phyloP scores from a whole-genome alignment of 2,329 filamentous ascomycete genomes.

The Colletotrichum cordylinicola region DNA sequence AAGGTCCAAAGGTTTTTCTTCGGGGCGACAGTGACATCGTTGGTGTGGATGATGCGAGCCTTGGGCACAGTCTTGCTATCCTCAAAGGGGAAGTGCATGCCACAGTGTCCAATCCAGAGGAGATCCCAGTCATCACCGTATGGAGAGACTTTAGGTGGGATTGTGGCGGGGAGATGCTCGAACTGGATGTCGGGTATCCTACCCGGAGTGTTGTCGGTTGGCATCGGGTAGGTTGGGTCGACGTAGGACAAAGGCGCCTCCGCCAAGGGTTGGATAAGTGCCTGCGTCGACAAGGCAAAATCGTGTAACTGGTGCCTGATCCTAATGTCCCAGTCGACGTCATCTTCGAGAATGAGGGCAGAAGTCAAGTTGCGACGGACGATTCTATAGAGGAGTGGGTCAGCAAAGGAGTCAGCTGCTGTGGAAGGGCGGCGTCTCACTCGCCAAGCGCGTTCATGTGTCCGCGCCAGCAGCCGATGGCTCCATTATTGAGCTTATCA shows the following conservation, averaged over 20 bases:
- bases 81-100: slow-evolving; percentile 35
- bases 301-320: slow-evolving; percentile 52
- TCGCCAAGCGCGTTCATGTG: slow-evolving; percentile 44
- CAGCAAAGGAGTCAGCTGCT: background rate
- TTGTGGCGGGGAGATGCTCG: slow-evolving; percentile 22
- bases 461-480: slow-evolving; percentile 41
- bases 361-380: slow-evolving; percentile 50
- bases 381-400: slow-evolving; percentile 34
- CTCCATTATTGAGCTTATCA: slow-evolving; percentile 29
- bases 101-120: slow-evolving; percentile 57
- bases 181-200: slow-evolving; percentile 25
- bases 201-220: background rate
- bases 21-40: slow-evolving; percentile 41
- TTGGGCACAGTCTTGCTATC: slow-evolving; percentile 27
- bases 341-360: slow-evolving; percentile 61
- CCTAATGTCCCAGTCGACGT: slow-evolving; percentile 62
- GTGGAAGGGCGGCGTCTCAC: slow-evolving; percentile 21
- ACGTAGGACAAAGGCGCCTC: slow-evolving; percentile 23
- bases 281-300: slow-evolving; percentile 41
- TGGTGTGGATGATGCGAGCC: slow-evolving; percentile 33
- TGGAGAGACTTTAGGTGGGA: slow-evolving; percentile 36
- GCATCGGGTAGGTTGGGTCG: slow-evolving; percentile 28
- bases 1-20: slow-evolving; percentile 36
- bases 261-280: slow-evolving; percentile 36
- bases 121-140: slow-evolving; percentile 60